Conservation (phyloP, 768 basidiomycete species). For the Melanogaster broomeanus region DNA sequence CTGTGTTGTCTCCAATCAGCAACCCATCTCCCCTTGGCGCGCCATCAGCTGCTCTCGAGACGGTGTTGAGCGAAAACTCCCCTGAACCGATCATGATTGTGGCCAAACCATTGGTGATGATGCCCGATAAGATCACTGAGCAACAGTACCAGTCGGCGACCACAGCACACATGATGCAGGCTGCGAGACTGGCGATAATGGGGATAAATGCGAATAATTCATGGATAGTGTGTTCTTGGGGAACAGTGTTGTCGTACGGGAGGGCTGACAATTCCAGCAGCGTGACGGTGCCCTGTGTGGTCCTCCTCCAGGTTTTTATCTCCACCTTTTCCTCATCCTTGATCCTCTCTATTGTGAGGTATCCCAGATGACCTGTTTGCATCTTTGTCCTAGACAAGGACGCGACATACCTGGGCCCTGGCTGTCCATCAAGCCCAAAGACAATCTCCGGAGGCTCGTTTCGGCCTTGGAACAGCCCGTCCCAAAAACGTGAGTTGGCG, state of each 20-base stretch:
- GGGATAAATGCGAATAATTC: constrained; percentile 25
- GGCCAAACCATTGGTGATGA: constrained; percentile 32
- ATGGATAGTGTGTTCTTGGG: background rate
- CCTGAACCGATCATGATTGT: constrained; percentile 33
- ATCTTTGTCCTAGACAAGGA: constrained; percentile 31
- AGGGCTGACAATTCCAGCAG: constrained; percentile 23
- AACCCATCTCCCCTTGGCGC: constrained; percentile 35
- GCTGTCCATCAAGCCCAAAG: constrained; percentile 30
- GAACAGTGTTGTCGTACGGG: constrained; percentile 14
- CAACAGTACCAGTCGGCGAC: constrained; percentile 33
- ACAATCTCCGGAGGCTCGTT: constrained; percentile 26
- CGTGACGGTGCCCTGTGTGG: constrained; percentile 19
- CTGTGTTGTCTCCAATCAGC: constrained; percentile 20
- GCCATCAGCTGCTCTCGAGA: constrained; percentile 20
- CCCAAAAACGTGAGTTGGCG: constrained; percentile 30
- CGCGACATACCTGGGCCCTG: constrained; percentile 28
- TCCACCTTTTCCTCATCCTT: background rate
- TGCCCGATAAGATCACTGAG: constrained; percentile 34
- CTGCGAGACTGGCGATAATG: constrained; percentile 21
- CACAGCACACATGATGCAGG: constrained; percentile 26
- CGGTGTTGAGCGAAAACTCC: constrained; percentile 15
- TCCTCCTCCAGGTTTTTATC: constrained; percentile 12
- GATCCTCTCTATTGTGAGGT: constrained; percentile 24
- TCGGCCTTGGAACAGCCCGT: constrained; percentile 33
- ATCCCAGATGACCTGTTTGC: constrained; percentile 30